These are phyloP conservation scores for Penicillium sp. DNA, from an alignment of 2,329 filamentous ascomycete genomes.

Conservation along the genomic window DNA sequence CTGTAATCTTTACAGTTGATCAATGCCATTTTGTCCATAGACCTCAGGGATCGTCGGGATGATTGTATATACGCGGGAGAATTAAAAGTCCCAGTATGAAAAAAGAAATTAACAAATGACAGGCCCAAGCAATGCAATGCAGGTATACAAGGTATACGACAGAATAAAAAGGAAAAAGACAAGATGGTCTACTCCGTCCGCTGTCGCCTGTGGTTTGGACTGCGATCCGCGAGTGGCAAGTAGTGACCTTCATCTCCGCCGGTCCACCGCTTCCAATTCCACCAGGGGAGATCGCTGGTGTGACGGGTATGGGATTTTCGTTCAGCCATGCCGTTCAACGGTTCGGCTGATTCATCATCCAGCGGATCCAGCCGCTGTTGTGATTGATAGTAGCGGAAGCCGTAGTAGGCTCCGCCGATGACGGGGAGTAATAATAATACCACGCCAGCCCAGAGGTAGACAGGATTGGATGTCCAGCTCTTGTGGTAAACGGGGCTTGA, in stretches of 20 bases:
- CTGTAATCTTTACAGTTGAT: neutral
- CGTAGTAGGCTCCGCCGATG: slow-evolving; percentile 9
- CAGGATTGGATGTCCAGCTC: neutral
- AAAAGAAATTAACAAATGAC: slow-evolving; percentile 1
- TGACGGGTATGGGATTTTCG: slow-evolving; percentile 14
- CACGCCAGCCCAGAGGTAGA: slow-evolving; percentile 9
- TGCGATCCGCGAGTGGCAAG: slow-evolving; percentile 28
- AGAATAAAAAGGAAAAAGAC: neutral
- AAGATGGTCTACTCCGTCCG: slow-evolving; percentile 10
- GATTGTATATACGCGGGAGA: neutral
- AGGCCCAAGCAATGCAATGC: slow-evolving; percentile 1
- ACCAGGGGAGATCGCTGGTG: slow-evolving; percentile 26
- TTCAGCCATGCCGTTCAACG: slow-evolving; percentile 17
- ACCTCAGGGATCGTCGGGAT: neutral
- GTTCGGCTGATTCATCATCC: slow-evolving; percentile 17
- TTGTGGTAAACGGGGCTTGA: neutral
- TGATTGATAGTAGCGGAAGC: slow-evolving; percentile 11
- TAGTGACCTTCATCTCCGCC: slow-evolving; percentile 21
- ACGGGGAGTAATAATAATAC: slow-evolving; percentile 9
- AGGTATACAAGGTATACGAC: neutral
- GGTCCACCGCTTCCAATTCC: slow-evolving; percentile 34
- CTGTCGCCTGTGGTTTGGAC: slow-evolving; percentile 7
- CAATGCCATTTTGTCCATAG: neutral
- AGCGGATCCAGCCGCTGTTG: slow-evolving; percentile 8
- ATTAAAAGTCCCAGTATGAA: neutral